A percentile compares a stretch with the other conserved stretches of the same genome.
Conservation (phyloP, 192 early-diverging fungal species). For the Kappamyces sp. region DNA sequence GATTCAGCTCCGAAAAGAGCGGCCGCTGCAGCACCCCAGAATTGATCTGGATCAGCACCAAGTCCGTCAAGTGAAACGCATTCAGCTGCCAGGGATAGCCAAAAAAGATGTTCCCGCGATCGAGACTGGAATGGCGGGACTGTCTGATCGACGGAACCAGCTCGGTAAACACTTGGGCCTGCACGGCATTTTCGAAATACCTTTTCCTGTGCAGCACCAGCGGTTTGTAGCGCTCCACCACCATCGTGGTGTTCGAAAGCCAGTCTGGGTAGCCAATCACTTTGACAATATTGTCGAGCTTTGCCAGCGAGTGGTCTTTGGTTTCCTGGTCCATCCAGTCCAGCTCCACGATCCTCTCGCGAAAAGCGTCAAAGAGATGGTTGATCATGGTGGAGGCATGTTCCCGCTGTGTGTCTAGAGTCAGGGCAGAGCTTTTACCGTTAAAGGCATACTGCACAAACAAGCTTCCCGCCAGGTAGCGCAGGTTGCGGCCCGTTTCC, state of each 20-base stretch:
- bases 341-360: slow-evolving; percentile 31
- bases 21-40: slow-evolving; percentile 58
- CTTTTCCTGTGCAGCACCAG: slow-evolving; percentile 32
- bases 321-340: slow-evolving; percentile 57
- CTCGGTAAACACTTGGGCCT: slow-evolving; percentile 26
- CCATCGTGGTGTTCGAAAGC: slow-evolving; percentile 42
- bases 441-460: slow-evolving; percentile 42
- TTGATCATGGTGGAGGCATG: slow-evolving; percentile 28
- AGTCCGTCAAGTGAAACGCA: slow-evolving; percentile 32
- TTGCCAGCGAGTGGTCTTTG: slow-evolving; percentile 40
- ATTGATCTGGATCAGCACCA: slow-evolving; percentile 35
- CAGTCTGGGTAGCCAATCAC: slow-evolving; percentile 59
- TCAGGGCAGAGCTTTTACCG: slow-evolving; percentile 13
- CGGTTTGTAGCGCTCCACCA: slow-evolving; percentile 47
- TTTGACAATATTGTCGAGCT: slow-evolving; percentile 47
- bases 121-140: not conserved
- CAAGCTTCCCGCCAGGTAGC: slow-evolving; percentile 27
- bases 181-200: slow-evolving; percentile 58
- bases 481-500: slow-evolving; percentile 27
- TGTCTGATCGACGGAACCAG: slow-evolving; percentile 27
- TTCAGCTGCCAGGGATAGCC: slow-evolving; percentile 35
- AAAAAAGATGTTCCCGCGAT: slow-evolving; percentile 32
- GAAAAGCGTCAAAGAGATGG: slow-evolving; percentile 36
- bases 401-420: slow-evolving; percentile 24
- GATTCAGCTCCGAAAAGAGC: slow-evolving; percentile 48